A percentile compares a stretch with the other conserved stretches of the same genome.
phyloP scores from a whole-genome alignment of 139 green algal species.

The Picocystis salinarum region DNA sequence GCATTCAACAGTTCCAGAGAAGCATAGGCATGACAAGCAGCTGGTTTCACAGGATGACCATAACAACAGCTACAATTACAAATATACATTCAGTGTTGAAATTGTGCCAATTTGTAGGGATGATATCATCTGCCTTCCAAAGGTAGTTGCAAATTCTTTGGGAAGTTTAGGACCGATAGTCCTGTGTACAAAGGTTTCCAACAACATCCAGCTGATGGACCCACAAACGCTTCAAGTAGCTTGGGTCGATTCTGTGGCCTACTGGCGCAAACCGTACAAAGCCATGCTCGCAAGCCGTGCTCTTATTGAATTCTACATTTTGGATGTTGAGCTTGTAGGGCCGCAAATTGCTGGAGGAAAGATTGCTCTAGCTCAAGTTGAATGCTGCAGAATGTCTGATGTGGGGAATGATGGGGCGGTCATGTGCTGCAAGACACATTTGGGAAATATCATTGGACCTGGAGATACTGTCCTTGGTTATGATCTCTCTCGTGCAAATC shows the following conservation, averaged over 20 bases:
- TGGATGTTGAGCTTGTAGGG: constrained; percentile 60
- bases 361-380: no score
- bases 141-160: constrained; percentile 38
- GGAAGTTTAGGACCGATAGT: constrained; percentile 75
- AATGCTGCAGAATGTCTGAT: no score
- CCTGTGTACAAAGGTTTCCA: constrained; percentile 64
- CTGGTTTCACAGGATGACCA: constrained; percentile 89
- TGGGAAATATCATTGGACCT: no score
- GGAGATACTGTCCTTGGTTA: no score
- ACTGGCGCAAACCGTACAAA: constrained; percentile 50
- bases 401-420: no score
- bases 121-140: constrained; percentile 77
- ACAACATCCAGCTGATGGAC: constrained; percentile 65
- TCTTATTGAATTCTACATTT: constrained; percentile 68
- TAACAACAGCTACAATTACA: constrained; percentile 92
- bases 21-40: constrained; percentile 71
- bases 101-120: constrained; percentile 89
- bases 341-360: background rate
- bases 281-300: constrained; percentile 37
- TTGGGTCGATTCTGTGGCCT: constrained; percentile 41
- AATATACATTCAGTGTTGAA: constrained; percentile 93
- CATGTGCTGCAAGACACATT: no score
- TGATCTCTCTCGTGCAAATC: no score
- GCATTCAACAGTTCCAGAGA: constrained; percentile 18
- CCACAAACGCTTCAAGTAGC: constrained; percentile 49